These are phyloP conservation scores for Verticillium longisporum DNA, from an alignment of 2,329 filamentous ascomycete genomes.

Conservation along the genomic window DNA sequence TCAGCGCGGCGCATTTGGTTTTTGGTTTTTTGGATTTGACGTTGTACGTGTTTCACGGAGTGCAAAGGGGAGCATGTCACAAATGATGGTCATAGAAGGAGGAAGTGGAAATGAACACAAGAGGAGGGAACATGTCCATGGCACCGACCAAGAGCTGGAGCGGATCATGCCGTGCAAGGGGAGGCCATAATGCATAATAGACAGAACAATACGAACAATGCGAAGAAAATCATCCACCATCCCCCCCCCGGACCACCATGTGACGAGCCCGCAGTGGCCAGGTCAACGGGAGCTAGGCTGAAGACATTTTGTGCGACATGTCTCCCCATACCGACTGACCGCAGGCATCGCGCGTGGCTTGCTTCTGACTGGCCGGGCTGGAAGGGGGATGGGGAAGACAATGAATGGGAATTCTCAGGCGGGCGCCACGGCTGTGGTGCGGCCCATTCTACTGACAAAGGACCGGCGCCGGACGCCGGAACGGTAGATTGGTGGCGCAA, in stretches of 20 bases:
- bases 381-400: background rate
- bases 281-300: too few species aligned
- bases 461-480: too few species aligned
- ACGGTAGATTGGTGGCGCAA: too few species aligned
- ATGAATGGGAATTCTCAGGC: background rate
- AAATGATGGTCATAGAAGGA: background rate
- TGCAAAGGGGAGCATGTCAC: background rate
- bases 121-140: slow-evolving; percentile 2
- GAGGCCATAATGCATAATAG: slow-evolving; percentile 8
- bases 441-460: background rate
- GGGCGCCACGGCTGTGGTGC: too few species aligned
- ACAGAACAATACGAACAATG: slow-evolving; percentile 2
- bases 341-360: too few species aligned
- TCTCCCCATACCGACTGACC: too few species aligned
- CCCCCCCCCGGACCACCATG: background rate
- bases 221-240: background rate
- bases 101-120: slow-evolving; percentile 2
- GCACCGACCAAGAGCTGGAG: slow-evolving; percentile 34
- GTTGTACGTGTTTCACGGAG: background rate
- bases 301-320: too few species aligned
- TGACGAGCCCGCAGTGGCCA: background rate
- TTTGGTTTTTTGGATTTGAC: background rate
- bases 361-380: background rate
- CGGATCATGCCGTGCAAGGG: slow-evolving; percentile 15
- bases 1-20: background rate